Evolutionary conservation across 257 asterid species (phyloP), one percentile per base, ranked within the genome.

Genomic region (Striga asiatica): DNA sequence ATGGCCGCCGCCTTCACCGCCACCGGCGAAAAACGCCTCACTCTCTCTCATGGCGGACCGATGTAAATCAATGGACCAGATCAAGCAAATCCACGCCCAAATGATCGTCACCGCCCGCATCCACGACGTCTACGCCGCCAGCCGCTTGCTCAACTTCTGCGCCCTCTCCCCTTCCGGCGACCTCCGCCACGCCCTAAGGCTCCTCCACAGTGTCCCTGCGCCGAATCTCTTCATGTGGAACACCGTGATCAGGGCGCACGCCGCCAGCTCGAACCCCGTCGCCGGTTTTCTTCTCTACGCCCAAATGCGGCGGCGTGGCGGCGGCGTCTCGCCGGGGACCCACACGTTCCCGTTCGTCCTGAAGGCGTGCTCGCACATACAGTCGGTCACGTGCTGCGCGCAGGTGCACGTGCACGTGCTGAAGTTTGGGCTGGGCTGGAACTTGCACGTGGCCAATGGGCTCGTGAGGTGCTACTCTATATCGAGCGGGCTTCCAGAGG

Each of bases 201-300:
- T 89, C 35, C 76, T 89, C 29, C 10, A 60, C 1, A 13, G 19
- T 47, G 65, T 67, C 53, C 78, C 65, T 0, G 12, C 42, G 31
- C 81, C 88, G 23, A 86, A 86, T 67, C 35, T 74, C 0, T 89
- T 86, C 64, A 89, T 83, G 91, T 89, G 96, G 96, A 89, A 89
- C 76, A 86, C 98, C 24, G 62, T 85, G 39, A 89, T 89, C 51
- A 75, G 97, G 54, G 92, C 83, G 10, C 77, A 58, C 31, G 87
- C 94, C 22, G 47, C 68, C 35, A 62, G 71, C 56, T 42, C 57
- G 25, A 60, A 32, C 19, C 93, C 96, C 14, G 56, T 17, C 8
- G 60, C 64, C 10, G 82, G 79, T 12, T 56, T 86, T 56, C 52
- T 61, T 37, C 71, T 73, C 11, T 89, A 76, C 38, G 19, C 65